Base-by-base conservation (phyloP, 2,329 filamentous ascomycete species). In the Microsporum ferrugineum region DNA sequence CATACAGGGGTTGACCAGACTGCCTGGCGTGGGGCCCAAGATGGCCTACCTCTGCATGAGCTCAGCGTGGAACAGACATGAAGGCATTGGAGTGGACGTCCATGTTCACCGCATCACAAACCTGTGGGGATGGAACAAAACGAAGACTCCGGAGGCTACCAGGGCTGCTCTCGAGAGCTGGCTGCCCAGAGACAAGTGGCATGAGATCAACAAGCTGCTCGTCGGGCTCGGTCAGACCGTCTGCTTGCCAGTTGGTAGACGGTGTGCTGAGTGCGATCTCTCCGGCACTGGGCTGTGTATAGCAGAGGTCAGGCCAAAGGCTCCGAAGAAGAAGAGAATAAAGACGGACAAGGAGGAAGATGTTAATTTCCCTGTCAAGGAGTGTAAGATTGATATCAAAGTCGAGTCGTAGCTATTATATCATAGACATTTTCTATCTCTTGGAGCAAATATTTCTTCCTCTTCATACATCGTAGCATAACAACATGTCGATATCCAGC, bases 51-150 rank as follows among this genome's bases (percentile, higher is more conserved):
- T 96, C 27, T 92, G 88, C 71, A 83, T 96, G 77, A 87, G 86
- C 55, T 87, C 87, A 0, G 89, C 87, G 69, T 81, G 87, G 87
- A 84, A 84, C 1, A 77, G 80, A 51, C 80, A 84, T 57, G 80
- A 86, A 66, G 91, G 91, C 5, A 95, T 96, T 65, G 91, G 91
- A 31, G 91, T 96, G 57, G 91, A 96, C 72, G 91, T 96, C 3
- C 91, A 96, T 74, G 91, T 96, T 2, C 91, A 96, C 75, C 87
- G 91, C 60, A 95, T 96, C 74, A 92, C 90, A 58, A 96, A 96
- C 75, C 78, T 95, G 33, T 96, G 91, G 91, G 88, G 89, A 2
- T 96, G 91, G 91, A 84, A 95, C 72, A 84, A 83, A 72, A 92
- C 88, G 1, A 86, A 84, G 68, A 87, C 79, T 10, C 91, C 91